Conservation (phyloP, 2,329 filamentous ascomycete genomes). For the Pyrenophora seminiperda region DNA sequence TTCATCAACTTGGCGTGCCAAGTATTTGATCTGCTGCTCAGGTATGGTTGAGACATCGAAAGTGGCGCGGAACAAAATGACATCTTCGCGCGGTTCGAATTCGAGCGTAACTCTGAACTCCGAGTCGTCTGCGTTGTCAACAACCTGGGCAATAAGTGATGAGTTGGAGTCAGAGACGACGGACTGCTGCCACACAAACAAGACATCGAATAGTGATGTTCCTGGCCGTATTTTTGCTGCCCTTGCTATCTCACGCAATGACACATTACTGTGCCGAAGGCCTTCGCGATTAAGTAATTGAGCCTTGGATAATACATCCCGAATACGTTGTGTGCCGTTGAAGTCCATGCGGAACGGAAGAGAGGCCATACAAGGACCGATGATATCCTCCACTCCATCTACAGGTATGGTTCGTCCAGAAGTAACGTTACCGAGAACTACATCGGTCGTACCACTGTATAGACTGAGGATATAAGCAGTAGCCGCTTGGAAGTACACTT, state of each 20-base stretch:
- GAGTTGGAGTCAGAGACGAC: constrained; percentile 47
- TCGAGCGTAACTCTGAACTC: constrained; percentile 80
- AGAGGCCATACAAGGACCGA: constrained; percentile 80
- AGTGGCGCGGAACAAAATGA: constrained; percentile 59
- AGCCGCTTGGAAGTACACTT: constrained; percentile 77
- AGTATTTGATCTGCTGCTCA: constrained; percentile 57
- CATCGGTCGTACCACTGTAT: constrained; percentile 68
- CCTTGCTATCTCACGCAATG: constrained; percentile 72
- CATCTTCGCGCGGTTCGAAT: constrained; percentile 64
- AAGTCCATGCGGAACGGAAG: constrained; percentile 73
- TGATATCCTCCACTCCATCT: constrained; percentile 69
- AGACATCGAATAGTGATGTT: constrained; percentile 71
- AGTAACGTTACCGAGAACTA: constrained; percentile 77
- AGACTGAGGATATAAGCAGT: constrained; percentile 68
- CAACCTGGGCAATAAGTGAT: constrained; percentile 56
- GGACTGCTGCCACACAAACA: constrained; percentile 86
- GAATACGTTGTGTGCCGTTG: constrained; percentile 55
- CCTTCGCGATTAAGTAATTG: constrained; percentile 69
- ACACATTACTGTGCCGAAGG: constrained; percentile 66
- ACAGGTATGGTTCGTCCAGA: constrained; percentile 81
- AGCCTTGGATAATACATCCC: constrained; percentile 66
- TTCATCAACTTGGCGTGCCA: constrained; percentile 67
- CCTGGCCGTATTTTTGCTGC: constrained; percentile 60
- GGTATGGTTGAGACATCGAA: constrained; percentile 63
- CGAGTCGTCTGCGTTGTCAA: constrained; percentile 69